Evolutionary conservation across 371 early-diverging fungal species (phyloP), one percentile per base, ranked within the genome.

Genomic region (Blyttiomyces sp.): DNA sequence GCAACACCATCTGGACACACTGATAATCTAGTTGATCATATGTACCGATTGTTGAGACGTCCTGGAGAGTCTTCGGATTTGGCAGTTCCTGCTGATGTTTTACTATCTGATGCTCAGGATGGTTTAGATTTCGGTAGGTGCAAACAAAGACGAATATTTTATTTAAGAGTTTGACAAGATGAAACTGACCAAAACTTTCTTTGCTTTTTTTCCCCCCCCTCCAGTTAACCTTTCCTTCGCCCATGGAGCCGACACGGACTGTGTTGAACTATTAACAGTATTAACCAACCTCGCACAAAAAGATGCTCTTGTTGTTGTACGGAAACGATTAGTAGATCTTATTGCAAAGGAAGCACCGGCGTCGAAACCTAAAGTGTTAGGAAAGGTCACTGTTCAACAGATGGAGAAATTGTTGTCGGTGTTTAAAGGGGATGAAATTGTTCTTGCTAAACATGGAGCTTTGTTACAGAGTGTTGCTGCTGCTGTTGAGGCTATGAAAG

Each of bases 11-110:
- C 34, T n/a, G 51, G 43, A 36, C 72, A 68, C 55, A 24, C 61
- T 19, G 72, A 71, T 43, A 71, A 68, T 45, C 44, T 68, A 0
- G 48, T 71, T 17, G 72, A 71, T 49, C 61, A 59, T 9, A 54
- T 64, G 50, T 53, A 53, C 26, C 49, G 56, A 2, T 16, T 28
- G 16, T 42, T 64, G 23, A 7, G 16, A 21, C 11, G 2, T 5
- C 23, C n/a, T n/a, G 39, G 13, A 3, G 16, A n/a, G 9, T 28
- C 32, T 32, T 33, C 30, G 17, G 58, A 58, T 33, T 4, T 24
- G 13, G 34, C 45, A 19, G 35, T 58, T 17, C 26, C 48, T 35
- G n/a, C 34, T 9, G 5, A n/a, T 28, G 11, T 23, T 4, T 34
- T 49, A 13, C 13, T 11, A 6, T n/a, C 50, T 4, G 21, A 17